These are phyloP conservation scores for Moesziomyces aphidis DNA, from an alignment of 1,284 basidiomycete genomes.

Conservation along the genomic window DNA sequence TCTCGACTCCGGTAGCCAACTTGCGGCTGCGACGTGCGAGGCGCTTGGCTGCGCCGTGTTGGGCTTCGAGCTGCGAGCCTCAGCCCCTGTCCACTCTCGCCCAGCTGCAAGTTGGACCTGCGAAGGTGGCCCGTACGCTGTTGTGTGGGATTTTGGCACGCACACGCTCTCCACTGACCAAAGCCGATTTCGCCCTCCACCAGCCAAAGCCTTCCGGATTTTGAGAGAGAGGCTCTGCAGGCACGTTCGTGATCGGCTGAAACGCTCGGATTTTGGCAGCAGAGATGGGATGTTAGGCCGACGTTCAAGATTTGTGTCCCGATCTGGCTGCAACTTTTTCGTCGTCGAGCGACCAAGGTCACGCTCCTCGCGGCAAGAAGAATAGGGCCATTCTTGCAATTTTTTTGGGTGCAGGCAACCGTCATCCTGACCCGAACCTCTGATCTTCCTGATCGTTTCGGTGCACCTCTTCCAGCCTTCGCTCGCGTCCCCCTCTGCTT, in stretches of 20 bases:
- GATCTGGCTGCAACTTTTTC: no score
- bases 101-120: no score
- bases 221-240: background rate
- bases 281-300: background rate
- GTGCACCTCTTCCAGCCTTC: background rate
- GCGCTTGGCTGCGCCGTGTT: background rate
- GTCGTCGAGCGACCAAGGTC: no score
- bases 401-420: background rate
- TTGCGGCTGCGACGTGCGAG: background rate
- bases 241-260: slow-evolving; percentile 12
- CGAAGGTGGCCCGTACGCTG: slow-evolving; percentile 37
- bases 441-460: background rate
- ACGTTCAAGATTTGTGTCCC: no score
- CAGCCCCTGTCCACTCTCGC: background rate
- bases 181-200: background rate
- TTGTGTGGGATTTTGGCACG: background rate
- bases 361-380: background rate
- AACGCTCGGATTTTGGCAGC: background rate
- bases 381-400: background rate
- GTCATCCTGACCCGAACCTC: background rate
- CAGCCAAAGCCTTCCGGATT: background rate
- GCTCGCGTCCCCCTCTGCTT: no score
- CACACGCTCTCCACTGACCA: slow-evolving; percentile 10
- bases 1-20: background rate
- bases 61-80: background rate